phyloP scores from a whole-genome alignment of 257 asterid genomes.

The Solanum sejunctum region DNA sequence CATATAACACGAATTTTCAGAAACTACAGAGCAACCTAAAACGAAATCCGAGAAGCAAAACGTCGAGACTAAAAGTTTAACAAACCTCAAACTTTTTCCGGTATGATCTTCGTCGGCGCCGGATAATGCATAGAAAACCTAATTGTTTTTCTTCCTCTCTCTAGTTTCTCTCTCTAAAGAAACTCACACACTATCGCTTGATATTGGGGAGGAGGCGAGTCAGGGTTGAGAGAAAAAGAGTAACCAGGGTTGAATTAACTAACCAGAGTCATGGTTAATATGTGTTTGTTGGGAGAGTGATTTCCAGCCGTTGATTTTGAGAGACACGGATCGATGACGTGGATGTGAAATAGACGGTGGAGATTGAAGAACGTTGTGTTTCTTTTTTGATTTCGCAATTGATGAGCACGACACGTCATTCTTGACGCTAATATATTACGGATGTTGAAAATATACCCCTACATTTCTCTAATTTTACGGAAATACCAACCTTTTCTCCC shows the following conservation, averaged over 20 bases:
- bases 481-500: neutral
- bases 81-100: neutral
- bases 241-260: slow-evolving; percentile 34
- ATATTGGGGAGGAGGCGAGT: slow-evolving; percentile 31
- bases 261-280: slow-evolving; percentile 16
- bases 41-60: neutral
- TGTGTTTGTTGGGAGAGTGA: slow-evolving; percentile 8
- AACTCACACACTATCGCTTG: slow-evolving; percentile 3
- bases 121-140: slow-evolving; percentile 1
- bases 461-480: neutral
- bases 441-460: neutral
- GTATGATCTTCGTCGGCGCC: neutral
- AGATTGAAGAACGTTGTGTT: slow-evolving; percentile 50
- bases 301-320: slow-evolving; percentile 20
- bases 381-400: slow-evolving; percentile 17
- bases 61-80: neutral
- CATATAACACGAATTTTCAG: neutral
- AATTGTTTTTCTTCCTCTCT: neutral
- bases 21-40: neutral
- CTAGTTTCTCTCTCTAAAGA: slow-evolving; percentile 21
- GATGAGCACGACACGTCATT: neutral
- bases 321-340: slow-evolving; percentile 50
- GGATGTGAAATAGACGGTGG: slow-evolving; percentile 23
- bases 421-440: neutral
- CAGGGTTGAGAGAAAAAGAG: slow-evolving; percentile 32